Base-by-base conservation (phyloP, 1,284 basidiomycete genomes). In the Termitomyces sp. region DNA sequence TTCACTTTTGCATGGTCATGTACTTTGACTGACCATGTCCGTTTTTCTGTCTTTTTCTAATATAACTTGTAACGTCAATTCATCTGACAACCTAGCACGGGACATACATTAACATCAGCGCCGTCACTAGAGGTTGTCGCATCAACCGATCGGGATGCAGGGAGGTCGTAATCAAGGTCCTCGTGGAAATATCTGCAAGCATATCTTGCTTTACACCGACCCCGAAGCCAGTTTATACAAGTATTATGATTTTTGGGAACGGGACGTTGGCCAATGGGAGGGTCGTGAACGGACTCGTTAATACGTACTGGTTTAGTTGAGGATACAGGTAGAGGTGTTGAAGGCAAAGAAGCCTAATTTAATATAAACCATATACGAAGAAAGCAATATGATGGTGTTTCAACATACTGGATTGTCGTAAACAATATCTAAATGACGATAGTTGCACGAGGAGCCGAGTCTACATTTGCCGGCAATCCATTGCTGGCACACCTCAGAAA, bases 1-100 rank as follows among this genome's bases (percentile, higher is more conserved):
- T 66, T 69, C 18, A 75, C 62, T 41, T 62, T 69, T 38, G 70
- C 73, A 55, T 78, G 72, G 40, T 73, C 68, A 47, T 74, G 71
- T 8, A 79, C 58, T 11, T 52, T 62, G 44, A 56, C 47, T 34
- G 57, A 51, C 58, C 57, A 57, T 11, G 50, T n/a, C 10, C 38
- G 52, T 26, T 30, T 49, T 46, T 54, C 55, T 13, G 10, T 43
- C 11, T 41, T 33, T 35, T 21, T 28, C 55, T 57, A 28, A 5
- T 8, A 8, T 3, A 5, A n/a, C 5, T 4, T 18, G 19, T 26
- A 14, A 49, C 21, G 13, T 5, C 11, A 26, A 7, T 11, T 2
- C 8, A 9, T 3, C 13, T 10, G n/a, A 13, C 31, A 35, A 16
- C 13, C 1, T 2, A n/a, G 9, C 13, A 14, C 1, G 1, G 19